Conservation (phyloP, 2,329 filamentous ascomycete species). For the Hypoxylon sp. region DNA sequence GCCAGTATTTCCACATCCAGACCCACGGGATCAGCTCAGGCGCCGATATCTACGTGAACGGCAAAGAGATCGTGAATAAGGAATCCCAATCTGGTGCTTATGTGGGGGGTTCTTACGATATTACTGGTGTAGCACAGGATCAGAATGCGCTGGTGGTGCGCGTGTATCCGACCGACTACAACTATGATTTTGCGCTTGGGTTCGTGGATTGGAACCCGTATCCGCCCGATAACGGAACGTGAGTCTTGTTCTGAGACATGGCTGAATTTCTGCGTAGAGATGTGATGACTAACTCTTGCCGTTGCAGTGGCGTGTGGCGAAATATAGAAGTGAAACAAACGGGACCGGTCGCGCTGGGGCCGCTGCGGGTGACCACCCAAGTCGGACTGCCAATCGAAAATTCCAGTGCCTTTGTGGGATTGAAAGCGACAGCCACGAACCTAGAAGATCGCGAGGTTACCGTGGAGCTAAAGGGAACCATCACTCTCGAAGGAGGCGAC, state of each 20-base stretch:
- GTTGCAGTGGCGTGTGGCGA: conserved; percentile 65
- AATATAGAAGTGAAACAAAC: conserved; percentile 67
- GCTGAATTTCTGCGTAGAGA: not conserved
- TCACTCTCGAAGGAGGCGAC: conserved; percentile 52
- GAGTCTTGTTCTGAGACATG: not conserved
- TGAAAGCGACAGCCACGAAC: conserved; percentile 56
- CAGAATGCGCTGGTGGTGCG: conserved; percentile 65
- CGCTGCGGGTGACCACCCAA: conserved; percentile 60
- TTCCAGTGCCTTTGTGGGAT: conserved; percentile 52
- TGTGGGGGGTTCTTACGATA: conserved; percentile 65
- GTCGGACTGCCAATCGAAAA: conserved; percentile 49
- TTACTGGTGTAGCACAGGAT: conserved; percentile 58
- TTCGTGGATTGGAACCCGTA: conserved; percentile 74
- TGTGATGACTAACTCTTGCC: not conserved
- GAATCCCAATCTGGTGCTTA: conserved; percentile 67
- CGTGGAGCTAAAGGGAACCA: conserved; percentile 51
- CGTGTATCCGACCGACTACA: conserved; percentile 69
- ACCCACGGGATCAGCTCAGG: conserved; percentile 71
- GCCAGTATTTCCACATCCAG: conserved; percentile 63
- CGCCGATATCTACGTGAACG: conserved; percentile 71
- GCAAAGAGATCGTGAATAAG: conserved; percentile 61
- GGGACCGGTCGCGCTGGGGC: conserved; percentile 60
- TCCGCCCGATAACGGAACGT: conserved; percentile 70
- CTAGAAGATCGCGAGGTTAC: conserved; percentile 55
- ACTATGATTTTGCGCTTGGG: conserved; percentile 68